Evolutionary conservation across 176 grass and related monocot species (phyloP), one percentile per base, ranked within the genome.

Genomic region (Oryza punctata): DNA sequence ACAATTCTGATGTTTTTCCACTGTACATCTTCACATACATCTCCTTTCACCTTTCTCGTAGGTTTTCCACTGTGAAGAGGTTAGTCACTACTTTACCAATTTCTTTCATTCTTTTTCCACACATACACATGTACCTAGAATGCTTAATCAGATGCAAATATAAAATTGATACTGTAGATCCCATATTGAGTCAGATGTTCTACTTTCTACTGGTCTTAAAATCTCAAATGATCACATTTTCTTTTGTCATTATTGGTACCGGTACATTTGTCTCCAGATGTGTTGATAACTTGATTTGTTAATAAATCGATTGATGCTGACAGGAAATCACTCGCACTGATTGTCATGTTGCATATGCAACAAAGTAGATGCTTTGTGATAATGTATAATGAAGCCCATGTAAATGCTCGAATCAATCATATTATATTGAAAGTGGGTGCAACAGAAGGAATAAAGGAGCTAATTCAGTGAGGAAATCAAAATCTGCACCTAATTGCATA

Each of bases 91-190:
- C 70, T 72, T 76, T 90, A 78, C 41, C 87, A 70, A 84, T 87
- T 89, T 82, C 41, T 59, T 93, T 87, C 72, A 92, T 92, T 89
- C 87, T 90, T 87, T 86, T 87, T 63, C 68, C 52, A 85, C 49
- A 90, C 41, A 87, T 81, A 87, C 33, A 78, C 60, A 50, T 89
- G 83, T 86, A 92, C 83, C 79, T 92, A 83, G 73, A 92, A 86
- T 75, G 83, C 69, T 88, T 80, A 69, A 68, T 75, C 77, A 89
- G 75, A 83, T 47, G 29, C 23, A 86, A 43, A 88, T 84, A 82
- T 69, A 30, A 79, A 76, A 86, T 61, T 85, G 81, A 72, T 68
- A 75, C 9, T 83, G 70, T 59, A 85, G 68, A 86, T 92, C 18
- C 35, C 61, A 25, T 76, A 76, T 83, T 27, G 19, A 80, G 21